phyloP scores from a whole-genome alignment of 495 filamentous ascomycete genomes.

The Chaetomidium leptoderma region DNA sequence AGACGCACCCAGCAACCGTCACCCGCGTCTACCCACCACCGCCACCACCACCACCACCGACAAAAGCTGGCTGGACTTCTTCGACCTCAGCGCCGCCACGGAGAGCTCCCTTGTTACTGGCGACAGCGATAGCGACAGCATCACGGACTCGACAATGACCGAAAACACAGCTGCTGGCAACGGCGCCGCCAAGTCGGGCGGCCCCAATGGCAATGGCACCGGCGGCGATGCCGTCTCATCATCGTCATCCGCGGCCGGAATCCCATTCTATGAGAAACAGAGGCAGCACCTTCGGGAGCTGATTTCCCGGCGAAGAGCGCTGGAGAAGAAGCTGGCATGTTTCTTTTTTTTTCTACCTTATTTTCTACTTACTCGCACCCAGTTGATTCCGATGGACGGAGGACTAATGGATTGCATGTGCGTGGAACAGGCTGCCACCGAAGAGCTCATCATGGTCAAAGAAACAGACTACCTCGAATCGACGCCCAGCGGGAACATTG shows the following conservation, averaged over 20 bases:
- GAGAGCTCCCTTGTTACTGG: no score
- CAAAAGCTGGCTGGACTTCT: background rate
- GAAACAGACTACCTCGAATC: conserved; percentile 89
- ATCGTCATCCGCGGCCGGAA: conserved; percentile 32
- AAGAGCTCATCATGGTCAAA: conserved; percentile 79
- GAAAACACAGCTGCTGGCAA: conserved; percentile 39
- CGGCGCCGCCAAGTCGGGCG: conserved; percentile 28
- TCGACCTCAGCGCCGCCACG: background rate
- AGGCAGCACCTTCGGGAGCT: conserved; percentile 48
- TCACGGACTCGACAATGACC: conserved; percentile 38
- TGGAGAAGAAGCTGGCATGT: conserved; percentile 46
- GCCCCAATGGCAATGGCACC: conserved; percentile 25
- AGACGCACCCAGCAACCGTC: background rate
- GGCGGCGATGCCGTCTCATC: conserved; percentile 24
- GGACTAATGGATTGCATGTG: background rate
- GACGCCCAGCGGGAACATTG: conserved; percentile 87
- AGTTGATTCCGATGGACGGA: no score
- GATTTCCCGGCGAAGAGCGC: conserved; percentile 37
- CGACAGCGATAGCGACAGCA: background rate
- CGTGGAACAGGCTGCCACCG: conserved; percentile 39
- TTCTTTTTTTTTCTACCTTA: background rate
- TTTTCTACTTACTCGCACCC: no score
- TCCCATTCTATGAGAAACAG: conserved; percentile 50
- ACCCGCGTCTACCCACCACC: background rate
- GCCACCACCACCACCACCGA: background rate